Evolutionary conservation across 1,139 yeast species (phyloP), one percentile per base, ranked within the genome.

Genomic region (Hyphopichia wangnamkhiaoensis): DNA sequence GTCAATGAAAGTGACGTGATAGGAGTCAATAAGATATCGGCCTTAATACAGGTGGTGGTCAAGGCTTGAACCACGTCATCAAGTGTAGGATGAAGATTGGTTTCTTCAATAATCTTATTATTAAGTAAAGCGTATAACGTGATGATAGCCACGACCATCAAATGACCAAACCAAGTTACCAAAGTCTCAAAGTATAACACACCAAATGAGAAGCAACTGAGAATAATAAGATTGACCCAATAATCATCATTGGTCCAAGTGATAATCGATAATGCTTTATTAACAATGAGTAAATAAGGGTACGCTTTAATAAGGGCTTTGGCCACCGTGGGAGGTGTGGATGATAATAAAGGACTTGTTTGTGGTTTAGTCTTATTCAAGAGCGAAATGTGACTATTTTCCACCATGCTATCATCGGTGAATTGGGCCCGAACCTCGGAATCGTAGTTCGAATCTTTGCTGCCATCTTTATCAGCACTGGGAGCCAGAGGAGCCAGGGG

Each of bases 171-270:
- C 75, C 88, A 90, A 19, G 80, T 78, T 33, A 88, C 76, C 42
- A 90, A 64, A 19, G 70, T 63, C 54, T 89, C 94, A 56, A 86
- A 85, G 61, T 91, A 88, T 23, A 86, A 64, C 21, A 88, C 88
- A 9, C 76, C 56, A 8, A 85, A 66, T 1, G 81, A 67, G 61
- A 79, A 84, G 13, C 73, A 50, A 17, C 81, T 68, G 23, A 86
- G 78, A 32, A 85, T 54, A 25, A 88, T 70, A 20, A 87, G 67
- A 50, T 90, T 82, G 44, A 84, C 66, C 89, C 94, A 89, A 34
- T 77, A 73, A 59, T 89, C 95, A 32, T 85, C 91, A 44, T 84
- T 83, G 2, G 97, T 88, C 98, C 98, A 93, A 0, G 98, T 91
- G 23, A 87, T 62, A 24, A 91, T 72, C 27, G 90, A 80, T 39